These are phyloP conservation scores for Phytophthora europaea DNA, from an alignment of 352 stramenopile species.

Conservation along the genomic window DNA sequence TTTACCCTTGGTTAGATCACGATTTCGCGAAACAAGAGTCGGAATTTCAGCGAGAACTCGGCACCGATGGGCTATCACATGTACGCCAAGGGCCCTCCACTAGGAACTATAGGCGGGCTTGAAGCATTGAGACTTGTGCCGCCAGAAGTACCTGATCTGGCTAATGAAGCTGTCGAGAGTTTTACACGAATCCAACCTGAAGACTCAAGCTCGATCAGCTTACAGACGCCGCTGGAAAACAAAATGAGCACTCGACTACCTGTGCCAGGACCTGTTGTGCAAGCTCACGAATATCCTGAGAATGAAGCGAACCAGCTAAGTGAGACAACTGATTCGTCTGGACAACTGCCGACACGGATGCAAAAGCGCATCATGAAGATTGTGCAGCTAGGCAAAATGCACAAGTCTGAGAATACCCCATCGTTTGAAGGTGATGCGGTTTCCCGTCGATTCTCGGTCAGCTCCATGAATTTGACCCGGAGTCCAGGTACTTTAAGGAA, in stretches of 20 bases:
- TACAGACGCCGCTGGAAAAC: constrained; percentile 13
- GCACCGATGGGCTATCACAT: constrained; percentile 32
- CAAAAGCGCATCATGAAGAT: constrained; percentile 34
- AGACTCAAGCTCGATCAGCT: constrained; percentile 3
- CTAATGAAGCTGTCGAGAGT: constrained; percentile 13
- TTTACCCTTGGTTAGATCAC: constrained; percentile 25
- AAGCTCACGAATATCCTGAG: background rate
- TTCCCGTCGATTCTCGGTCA: constrained; percentile 63
- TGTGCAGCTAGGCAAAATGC: constrained; percentile 25
- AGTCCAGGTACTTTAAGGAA: constrained; percentile 5
- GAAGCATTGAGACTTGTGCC: constrained; percentile 34
- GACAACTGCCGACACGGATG: constrained; percentile 6
- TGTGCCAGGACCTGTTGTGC: constrained; percentile 2
- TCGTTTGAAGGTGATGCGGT: constrained; percentile 28
- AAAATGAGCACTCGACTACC: constrained; percentile 12
- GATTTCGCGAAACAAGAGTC: constrained; percentile 39
- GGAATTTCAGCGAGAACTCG: constrained; percentile 47
- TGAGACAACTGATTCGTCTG: background rate
- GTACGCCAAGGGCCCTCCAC: constrained; percentile 9
- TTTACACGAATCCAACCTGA: constrained; percentile 7
- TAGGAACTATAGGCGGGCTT: constrained; percentile 17
- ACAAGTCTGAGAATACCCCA: constrained; percentile 1
- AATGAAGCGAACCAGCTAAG: background rate
- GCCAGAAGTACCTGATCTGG: constrained; percentile 23
- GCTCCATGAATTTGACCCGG: constrained; percentile 41